These are phyloP conservation scores for Protomyces macrosporus DNA, from an alignment of 1,139 yeast species.

Conservation along the genomic window DNA sequence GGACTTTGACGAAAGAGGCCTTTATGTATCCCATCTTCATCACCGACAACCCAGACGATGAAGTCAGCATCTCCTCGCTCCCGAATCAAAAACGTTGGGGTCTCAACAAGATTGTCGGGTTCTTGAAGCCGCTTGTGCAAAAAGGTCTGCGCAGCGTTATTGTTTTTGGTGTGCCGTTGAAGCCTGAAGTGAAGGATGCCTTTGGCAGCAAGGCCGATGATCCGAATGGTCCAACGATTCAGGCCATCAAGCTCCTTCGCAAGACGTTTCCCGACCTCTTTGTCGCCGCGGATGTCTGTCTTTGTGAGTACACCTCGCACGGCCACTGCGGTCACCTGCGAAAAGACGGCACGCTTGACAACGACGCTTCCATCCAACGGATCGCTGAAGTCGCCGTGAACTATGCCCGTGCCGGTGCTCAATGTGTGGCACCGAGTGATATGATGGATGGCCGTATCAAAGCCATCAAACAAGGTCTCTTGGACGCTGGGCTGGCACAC, in stretches of 20 bases:
- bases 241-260: conserved; percentile 61
- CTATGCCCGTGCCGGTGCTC: conserved; percentile 73
- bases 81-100: conserved; percentile 85
- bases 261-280: conserved; percentile 70
- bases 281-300: conserved; percentile 89
- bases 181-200: conserved; percentile 67
- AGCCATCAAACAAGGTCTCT: conserved; percentile 80
- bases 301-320: conserved; percentile 93
- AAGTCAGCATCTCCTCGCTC: conserved; percentile 61
- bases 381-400: conserved; percentile 92
- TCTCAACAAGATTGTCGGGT: conserved; percentile 68
- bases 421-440: conserved; percentile 91
- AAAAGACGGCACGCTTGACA: conserved; percentile 78
- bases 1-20: conserved; percentile 62
- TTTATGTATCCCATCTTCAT: conserved; percentile 89
- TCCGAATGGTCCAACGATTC: conserved; percentile 91
- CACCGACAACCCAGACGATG: conserved; percentile 77
- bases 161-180: conserved; percentile 83
- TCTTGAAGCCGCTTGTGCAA: conserved; percentile 59
- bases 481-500: conserved; percentile 80
- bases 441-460: conserved; percentile 95
- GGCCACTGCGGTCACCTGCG: conserved; percentile 93
- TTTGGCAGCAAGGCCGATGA: conserved; percentile 91
- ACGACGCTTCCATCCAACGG: conserved; percentile 70
- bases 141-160: conserved; percentile 85